These are phyloP conservation scores for Paramecium caudatum DNA, from an alignment of 73 alveolate genomes.

Conservation along the genomic window DNA sequence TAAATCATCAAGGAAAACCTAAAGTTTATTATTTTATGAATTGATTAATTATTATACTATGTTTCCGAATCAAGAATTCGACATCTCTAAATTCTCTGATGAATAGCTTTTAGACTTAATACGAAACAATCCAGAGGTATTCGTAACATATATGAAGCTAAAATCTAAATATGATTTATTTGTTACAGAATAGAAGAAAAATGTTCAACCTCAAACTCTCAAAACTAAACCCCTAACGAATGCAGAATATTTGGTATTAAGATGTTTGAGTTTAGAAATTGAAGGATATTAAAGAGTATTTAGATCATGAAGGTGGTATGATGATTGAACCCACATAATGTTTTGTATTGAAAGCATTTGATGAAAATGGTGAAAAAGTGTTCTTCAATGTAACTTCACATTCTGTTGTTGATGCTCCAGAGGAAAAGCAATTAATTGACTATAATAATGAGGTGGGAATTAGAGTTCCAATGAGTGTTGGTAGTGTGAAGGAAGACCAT, in stretches of 20 bases:
- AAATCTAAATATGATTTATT: too few relatives aligned
- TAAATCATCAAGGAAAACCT: constrained; percentile 38
- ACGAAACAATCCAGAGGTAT: background rate
- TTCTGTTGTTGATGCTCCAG: constrained; percentile 77
- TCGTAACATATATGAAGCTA: background rate
- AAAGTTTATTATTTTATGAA: constrained; percentile 17
- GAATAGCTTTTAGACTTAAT: background rate
- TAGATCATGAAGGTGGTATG: constrained; percentile 80
- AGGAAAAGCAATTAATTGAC: constrained; percentile 74
- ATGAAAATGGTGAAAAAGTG: constrained; percentile 77
- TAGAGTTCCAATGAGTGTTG: constrained; percentile 82
- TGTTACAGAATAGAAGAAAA: too few relatives aligned
- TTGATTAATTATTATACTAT: background rate
- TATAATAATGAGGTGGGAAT: constrained; percentile 73
- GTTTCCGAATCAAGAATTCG: too few relatives aligned
- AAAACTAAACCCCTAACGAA: constrained; percentile 49
- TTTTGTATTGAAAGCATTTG: constrained; percentile 75
- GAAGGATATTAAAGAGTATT: constrained; percentile 64
- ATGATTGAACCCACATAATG: constrained; percentile 73
- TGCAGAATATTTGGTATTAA: constrained; percentile 20
- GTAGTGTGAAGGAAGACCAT: constrained; percentile 76
- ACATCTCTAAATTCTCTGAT: background rate
- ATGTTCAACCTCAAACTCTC: too few relatives aligned
- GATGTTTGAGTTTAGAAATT: background rate
- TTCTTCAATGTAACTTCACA: constrained; percentile 76